Percentiles rank a stretch among this genome's conserved stretches.
Conservation (phyloP, 345 rosid genomes). For the Lumnitzera racemosa region DNA sequence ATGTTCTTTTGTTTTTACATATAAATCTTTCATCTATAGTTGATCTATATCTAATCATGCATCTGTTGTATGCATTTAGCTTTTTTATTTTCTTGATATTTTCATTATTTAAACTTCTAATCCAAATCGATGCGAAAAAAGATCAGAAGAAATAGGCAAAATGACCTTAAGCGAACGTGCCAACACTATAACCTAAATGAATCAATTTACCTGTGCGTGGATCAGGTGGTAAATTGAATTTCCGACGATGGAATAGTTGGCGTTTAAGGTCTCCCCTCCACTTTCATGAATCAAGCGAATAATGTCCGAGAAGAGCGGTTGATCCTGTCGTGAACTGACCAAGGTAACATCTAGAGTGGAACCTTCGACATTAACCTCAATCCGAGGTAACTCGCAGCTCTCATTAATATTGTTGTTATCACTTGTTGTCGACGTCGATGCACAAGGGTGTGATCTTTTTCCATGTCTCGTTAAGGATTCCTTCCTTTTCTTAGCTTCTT, state of each 20-base stretch:
- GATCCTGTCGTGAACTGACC: slow-evolving; percentile 17
- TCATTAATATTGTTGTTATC: neutral
- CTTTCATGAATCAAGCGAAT: slow-evolving; percentile 33
- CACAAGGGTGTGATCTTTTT: slow-evolving; percentile 18
- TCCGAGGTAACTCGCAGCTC: slow-evolving; percentile 17
- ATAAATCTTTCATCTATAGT: no score
- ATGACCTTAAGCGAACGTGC: neutral
- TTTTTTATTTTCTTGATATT: no score
- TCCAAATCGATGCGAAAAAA: neutral
- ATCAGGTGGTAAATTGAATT: slow-evolving; percentile 23
- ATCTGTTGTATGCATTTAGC: no score
- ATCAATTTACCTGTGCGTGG: slow-evolving; percentile 35
- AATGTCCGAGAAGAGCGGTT: slow-evolving; percentile 28
- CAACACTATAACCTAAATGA: no score
- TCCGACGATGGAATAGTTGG: slow-evolving; percentile 25
- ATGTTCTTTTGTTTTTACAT: no score
- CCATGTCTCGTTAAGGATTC: slow-evolving; percentile 13
- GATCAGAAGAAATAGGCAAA: neutral
- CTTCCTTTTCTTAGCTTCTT: slow-evolving; percentile 26
- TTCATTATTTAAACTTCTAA: neutral
- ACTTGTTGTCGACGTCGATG: neutral
- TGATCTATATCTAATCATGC: no score
- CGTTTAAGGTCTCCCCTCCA: slow-evolving; percentile 27
- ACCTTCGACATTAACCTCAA: slow-evolving; percentile 29
- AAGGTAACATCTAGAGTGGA: slow-evolving; percentile 27